These are phyloP conservation scores for Clarireedia monteithiana DNA, from an alignment of 2,329 filamentous ascomycete species.

Conservation along the genomic window DNA sequence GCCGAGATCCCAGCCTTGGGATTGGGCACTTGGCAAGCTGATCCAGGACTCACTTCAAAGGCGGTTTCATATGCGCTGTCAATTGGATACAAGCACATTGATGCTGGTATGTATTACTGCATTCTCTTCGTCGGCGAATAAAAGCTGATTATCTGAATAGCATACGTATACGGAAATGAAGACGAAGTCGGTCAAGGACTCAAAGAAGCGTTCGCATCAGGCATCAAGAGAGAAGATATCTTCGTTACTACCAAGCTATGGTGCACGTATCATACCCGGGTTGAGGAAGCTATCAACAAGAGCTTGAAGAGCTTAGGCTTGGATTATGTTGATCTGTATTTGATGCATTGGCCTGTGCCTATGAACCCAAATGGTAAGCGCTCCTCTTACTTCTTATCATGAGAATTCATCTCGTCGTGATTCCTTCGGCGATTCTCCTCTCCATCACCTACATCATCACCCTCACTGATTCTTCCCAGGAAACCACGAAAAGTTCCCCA, in stretches of 20 bases:
- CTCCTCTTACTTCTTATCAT: background rate
- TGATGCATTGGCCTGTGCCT: slow-evolving; percentile 78
- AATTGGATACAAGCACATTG: slow-evolving; percentile 46
- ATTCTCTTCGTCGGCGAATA: slow-evolving; percentile 19
- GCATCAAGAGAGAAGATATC: slow-evolving; percentile 55
- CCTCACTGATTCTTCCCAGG: slow-evolving; percentile 31
- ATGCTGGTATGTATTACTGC: slow-evolving; percentile 23
- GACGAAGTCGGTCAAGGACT: slow-evolving; percentile 74
- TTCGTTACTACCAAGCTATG: slow-evolving; percentile 63
- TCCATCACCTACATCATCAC: slow-evolving; percentile 2
- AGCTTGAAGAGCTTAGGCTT: slow-evolving; percentile 66
- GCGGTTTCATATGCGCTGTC: slow-evolving; percentile 34
- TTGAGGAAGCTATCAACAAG: slow-evolving; percentile 62
- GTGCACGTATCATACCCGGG: slow-evolving; percentile 67
- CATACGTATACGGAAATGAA: slow-evolving; percentile 76
- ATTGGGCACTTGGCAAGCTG: slow-evolving; percentile 37
- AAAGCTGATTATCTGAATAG: slow-evolving; percentile 29
- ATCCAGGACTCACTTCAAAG: slow-evolving; percentile 34
- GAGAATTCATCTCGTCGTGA: background rate
- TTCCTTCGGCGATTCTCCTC: background rate
- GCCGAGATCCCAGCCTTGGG: slow-evolving; percentile 33
- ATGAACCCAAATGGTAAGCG: slow-evolving; percentile 64
- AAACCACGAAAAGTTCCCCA: slow-evolving; percentile 69
- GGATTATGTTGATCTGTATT: slow-evolving; percentile 73
- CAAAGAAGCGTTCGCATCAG: slow-evolving; percentile 57